A percentile compares a stretch with the other conserved stretches of the same genome.
Evolutionary conservation across 495 filamentous ascomycete genomes (phyloP).

Genomic region (Amorphotheca resinae): DNA sequence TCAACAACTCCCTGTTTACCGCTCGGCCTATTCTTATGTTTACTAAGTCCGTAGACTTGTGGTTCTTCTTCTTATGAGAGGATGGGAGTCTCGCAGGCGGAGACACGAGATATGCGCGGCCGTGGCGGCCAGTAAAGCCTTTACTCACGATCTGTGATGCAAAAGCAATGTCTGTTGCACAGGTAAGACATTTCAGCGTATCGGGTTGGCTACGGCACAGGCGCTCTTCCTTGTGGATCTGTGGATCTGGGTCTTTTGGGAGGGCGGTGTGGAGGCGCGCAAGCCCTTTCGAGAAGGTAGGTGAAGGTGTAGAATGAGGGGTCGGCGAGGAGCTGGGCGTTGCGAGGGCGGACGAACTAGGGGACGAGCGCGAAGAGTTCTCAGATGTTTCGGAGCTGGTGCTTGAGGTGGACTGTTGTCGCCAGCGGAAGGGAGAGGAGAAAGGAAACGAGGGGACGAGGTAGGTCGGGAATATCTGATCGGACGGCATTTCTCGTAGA

Average conservation of each 20-base stretch:
- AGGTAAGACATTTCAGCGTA: slow-evolving; percentile 59
- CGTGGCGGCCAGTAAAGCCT: slow-evolving; percentile 89
- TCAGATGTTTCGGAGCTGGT: slow-evolving; percentile 5
- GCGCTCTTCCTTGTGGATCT: neutral
- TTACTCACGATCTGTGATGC: slow-evolving; percentile 75
- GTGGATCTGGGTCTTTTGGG: neutral
- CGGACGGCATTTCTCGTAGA: slow-evolving; percentile 11
- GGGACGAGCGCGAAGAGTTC: slow-evolving; percentile 22
- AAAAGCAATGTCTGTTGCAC: slow-evolving; percentile 62
- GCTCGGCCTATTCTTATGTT: slow-evolving; percentile 37
- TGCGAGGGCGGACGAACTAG: slow-evolving; percentile 19
- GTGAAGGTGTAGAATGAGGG: slow-evolving; percentile 3
- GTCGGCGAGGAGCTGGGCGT: slow-evolving; percentile 15
- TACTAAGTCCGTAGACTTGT: slow-evolving; percentile 20
- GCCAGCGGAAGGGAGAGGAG: slow-evolving; percentile 30
- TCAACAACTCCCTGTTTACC: slow-evolving; percentile 64
- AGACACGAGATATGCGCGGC: slow-evolving; percentile 79
- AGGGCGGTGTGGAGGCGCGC: slow-evolving; percentile 2
- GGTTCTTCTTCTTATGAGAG: slow-evolving; percentile 4
- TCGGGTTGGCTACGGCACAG: slow-evolving; percentile 12
- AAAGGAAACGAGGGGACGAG: slow-evolving; percentile 32
- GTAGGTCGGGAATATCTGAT: slow-evolving; percentile 22
- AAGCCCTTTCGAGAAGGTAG: neutral
- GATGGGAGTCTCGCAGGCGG: slow-evolving; percentile 23
- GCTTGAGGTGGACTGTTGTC: slow-evolving; percentile 10